Evolutionary conservation across 1,284 basidiomycete genomes (phyloP).

Genomic region (Inonotus hispidus): DNA sequence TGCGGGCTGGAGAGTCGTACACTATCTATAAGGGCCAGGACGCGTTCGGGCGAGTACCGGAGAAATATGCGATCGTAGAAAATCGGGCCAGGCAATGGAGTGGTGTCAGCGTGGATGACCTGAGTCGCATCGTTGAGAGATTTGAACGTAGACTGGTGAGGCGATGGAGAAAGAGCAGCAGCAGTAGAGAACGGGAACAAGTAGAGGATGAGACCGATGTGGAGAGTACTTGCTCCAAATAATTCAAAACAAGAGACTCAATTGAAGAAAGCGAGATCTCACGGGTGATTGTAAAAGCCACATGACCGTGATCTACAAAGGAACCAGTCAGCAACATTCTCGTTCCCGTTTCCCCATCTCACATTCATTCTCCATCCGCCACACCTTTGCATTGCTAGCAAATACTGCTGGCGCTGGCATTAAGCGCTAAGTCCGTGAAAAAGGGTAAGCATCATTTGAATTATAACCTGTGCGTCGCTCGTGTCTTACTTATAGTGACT

Average conservation of each 20-base stretch:
- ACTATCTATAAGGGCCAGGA: conserved; percentile 56
- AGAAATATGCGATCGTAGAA: conserved; percentile 44
- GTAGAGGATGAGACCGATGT: conserved; percentile 14
- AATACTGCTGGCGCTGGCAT: too few species aligned
- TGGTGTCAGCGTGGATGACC: conserved; percentile 44
- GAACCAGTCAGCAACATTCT: background rate
- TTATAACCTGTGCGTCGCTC: too few species aligned
- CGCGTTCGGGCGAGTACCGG: conserved; percentile 48
- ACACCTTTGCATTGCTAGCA: too few species aligned
- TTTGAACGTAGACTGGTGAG: conserved; percentile 54
- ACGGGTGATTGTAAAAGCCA: background rate
- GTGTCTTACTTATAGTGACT: conserved; percentile 4
- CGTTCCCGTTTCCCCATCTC: too few species aligned
- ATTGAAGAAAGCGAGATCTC: background rate
- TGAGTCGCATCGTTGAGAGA: conserved; percentile 48
- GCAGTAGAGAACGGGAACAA: conserved; percentile 12
- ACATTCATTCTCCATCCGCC: too few species aligned
- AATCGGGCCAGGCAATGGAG: conserved; percentile 44
- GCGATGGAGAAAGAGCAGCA: conserved; percentile 37
- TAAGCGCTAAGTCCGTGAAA: too few species aligned
- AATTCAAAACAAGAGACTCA: too few species aligned
- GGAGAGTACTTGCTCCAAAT: too few species aligned
- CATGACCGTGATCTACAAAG: too few species aligned
- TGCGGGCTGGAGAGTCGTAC: conserved; percentile 52
- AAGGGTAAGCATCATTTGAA: too few species aligned